Base-by-base conservation (phyloP, 208 protist species). In the Porcisia deanei region DNA sequence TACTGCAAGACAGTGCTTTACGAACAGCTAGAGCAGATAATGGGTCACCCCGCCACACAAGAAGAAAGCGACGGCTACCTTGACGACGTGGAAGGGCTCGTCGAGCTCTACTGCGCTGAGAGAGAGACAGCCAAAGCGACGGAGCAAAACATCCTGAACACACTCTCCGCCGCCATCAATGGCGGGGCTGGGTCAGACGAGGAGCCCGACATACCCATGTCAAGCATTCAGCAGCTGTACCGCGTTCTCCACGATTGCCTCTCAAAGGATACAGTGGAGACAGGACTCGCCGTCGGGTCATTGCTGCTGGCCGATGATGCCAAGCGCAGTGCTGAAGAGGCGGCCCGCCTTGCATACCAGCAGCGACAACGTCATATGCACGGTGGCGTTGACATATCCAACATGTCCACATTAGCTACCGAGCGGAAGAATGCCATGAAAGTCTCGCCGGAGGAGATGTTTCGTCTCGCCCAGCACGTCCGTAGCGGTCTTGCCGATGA, bases 401-500 rank as follows among this genome's bases (percentile, higher is more conserved):
- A 73, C 71, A 80, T 88, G 66, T 39, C 68, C 68, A 83, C 88
- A 55, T 85, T 85, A 39, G 73, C 86, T 4, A 77, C 73, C 41
- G 82, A 86, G 81, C 88, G 88, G 75, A 83, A 84, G 65, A 81
- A 83, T 39, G 85, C 83, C 57, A 92, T 97, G 91, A 90, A 92
- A 74, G 89, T 94, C 43, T 90, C 90, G 39, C 87, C 90, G 58
- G 91, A 97, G 81, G 91, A 97, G 73, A 88, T 93, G 81, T 95
- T 97, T 79, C 93, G 88, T 55, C 87, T 97, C 71, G 90, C 91
- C 22, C 91, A 96, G 84, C 82, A 92, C 69, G 91, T 95, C 45
- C 91, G 91, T 66, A 90, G 80, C 68, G 93, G 93, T 18, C 81
- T 96, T n/a, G 80, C 88, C 8, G 93, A 97, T 66, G 91, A 97